Base-by-base conservation (phyloP, 148 eudicot genomes). In the Nyssa sinensis region DNA sequence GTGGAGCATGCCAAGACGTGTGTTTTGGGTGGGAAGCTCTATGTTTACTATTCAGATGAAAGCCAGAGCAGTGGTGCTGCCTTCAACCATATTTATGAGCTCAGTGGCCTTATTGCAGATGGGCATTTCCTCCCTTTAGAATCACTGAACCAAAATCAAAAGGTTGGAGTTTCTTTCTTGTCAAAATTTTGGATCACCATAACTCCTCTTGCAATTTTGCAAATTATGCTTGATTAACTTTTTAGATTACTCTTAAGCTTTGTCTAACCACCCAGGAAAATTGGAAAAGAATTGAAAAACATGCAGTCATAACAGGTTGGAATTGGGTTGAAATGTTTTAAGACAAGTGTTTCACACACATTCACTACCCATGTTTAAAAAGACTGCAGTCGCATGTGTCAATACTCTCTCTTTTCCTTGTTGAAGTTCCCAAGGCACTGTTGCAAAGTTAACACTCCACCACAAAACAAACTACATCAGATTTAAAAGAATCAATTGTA, bases 1-100 rank as follows among this genome's bases (percentile, higher is more conserved):
- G 80, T 80, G 33, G 83, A 80, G 58, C 83, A 80, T 72, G 83
- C 83, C 14, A 80, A 81, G 77, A 81, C 84, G 23, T 81, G 84
- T 65, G 75, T 73, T 77, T 69, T 81, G 61, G 81, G 81, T 4
- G 78, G 66, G 62, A 81, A 77, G 39, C 64, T 81, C 28, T 81
- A 81, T 57, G 76, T 81, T 58, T 81, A 81, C 53, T 77, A 77
- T 64, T 74, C 74, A 9, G 74, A 81, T 69, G 71, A 63, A 81
- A 64, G 68, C 34, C 79, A 81, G 74, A 60, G 75, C 63, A 55
- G 59, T 58, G 78, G 78, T 59, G 81, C 75, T 24, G 81, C 77
- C 57, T 81, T 81, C 51, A 74, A 77, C 49, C 71, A 81, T 67
- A 77, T 81, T 16, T 74, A 77, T 61, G 84, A 81, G 78, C 84